phyloP scores from a whole-genome alignment of 2,329 filamentous ascomycete species.

The Hypoxylon sp. region DNA sequence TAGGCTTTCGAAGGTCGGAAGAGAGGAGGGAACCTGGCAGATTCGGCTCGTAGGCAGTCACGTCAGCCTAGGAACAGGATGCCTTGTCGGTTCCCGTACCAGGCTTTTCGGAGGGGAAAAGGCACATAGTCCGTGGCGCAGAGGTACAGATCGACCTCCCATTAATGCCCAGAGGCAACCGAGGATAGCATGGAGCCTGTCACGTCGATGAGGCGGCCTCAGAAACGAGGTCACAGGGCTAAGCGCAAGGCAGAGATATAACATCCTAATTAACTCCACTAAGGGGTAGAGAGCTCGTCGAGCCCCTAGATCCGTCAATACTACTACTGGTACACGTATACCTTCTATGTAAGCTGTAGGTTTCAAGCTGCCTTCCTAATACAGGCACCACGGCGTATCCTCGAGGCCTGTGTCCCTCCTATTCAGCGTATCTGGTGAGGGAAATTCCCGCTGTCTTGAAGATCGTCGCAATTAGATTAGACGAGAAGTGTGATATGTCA shows the following conservation, averaged over 20 bases:
- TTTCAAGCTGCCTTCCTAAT: slow-evolving; percentile 23
- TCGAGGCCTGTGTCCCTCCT: slow-evolving; percentile 4
- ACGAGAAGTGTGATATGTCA: slow-evolving; percentile 4
- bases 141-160: not conserved
- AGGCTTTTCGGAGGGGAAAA: not conserved
- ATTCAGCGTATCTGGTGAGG: slow-evolving; percentile 6
- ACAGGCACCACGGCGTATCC: slow-evolving; percentile 20
- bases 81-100: not conserved
- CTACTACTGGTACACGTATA: slow-evolving; percentile 20
- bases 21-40: not conserved
- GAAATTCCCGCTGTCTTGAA: not conserved
- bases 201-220: not conserved
- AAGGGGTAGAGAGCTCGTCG: not conserved
- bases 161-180: not conserved
- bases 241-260: slow-evolving; percentile 8
- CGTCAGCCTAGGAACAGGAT: not conserved
- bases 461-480: slow-evolving; percentile 3
- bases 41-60: not conserved
- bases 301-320: slow-evolving; percentile 2
- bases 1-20: not conserved
- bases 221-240: not conserved
- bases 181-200: not conserved
- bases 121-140: not conserved
- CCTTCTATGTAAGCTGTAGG: slow-evolving; percentile 15
- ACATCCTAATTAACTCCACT: slow-evolving; percentile 3